These are phyloP conservation scores for Lactarius trivialis DNA, from an alignment of 768 basidiomycete genomes.

Conservation along the genomic window DNA sequence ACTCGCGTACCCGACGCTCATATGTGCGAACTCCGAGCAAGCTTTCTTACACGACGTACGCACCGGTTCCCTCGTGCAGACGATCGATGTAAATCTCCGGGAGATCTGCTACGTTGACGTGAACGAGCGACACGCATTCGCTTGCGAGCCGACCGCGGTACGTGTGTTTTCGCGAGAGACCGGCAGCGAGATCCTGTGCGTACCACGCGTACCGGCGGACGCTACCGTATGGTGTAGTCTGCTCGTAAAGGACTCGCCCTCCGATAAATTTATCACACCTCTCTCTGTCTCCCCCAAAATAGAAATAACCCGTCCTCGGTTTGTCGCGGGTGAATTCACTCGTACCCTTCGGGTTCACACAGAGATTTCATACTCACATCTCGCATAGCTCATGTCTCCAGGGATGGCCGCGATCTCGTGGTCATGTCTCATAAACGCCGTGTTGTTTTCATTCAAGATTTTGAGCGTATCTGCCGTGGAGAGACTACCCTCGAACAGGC, in stretches of 20 bases:
- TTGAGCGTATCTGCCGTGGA: no score
- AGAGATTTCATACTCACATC: background rate
- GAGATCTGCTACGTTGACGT: conserved; percentile 55
- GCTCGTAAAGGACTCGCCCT: background rate
- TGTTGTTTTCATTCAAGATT: conserved; percentile 29
- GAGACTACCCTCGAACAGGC: background rate
- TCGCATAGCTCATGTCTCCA: conserved; percentile 32
- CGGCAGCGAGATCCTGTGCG: conserved; percentile 32
- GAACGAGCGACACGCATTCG: conserved; percentile 47
- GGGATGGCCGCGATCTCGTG: conserved; percentile 31
- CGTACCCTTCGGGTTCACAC: background rate
- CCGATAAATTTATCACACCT: background rate
- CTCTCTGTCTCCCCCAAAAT: background rate
- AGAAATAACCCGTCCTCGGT: background rate
- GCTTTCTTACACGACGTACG: conserved; percentile 61
- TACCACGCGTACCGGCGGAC: conserved; percentile 45
- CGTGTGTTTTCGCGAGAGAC: conserved; percentile 25
- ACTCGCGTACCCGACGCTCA: conserved; percentile 58
- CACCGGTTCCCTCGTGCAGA: conserved; percentile 41
- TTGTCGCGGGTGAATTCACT: conserved; percentile 10
- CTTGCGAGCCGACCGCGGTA: conserved; percentile 34
- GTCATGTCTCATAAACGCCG: conserved; percentile 25
- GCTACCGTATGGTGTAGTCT: background rate
- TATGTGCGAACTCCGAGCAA: conserved; percentile 38
- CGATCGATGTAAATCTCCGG: conserved; percentile 37